These are phyloP conservation scores for Sarcomyxa edulis DNA, from an alignment of 768 basidiomycete genomes.

Conservation along the genomic window DNA sequence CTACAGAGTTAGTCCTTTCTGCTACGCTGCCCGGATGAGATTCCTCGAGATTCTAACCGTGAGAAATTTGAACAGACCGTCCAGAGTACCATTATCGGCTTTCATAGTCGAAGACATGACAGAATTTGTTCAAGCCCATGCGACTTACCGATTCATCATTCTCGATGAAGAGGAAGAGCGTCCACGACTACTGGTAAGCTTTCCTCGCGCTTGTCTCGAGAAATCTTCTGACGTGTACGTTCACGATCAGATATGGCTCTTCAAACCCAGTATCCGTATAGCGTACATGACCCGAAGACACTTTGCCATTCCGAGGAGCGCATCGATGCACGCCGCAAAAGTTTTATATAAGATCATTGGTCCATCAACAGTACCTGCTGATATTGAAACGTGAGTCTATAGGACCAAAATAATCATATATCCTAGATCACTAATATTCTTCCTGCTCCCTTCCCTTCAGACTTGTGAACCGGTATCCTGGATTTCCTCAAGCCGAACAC, in stretches of 20 bases:
- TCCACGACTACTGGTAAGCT: slow-evolving; percentile 70
- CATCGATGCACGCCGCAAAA: slow-evolving; percentile 68
- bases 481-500: slow-evolving; percentile 86
- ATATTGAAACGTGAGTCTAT: slow-evolving; percentile 50
- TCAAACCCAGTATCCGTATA: slow-evolving; percentile 83
- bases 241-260: slow-evolving; percentile 75
- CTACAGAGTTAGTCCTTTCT: slow-evolving; percentile 50
- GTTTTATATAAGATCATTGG: slow-evolving; percentile 80
- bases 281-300: slow-evolving; percentile 60
- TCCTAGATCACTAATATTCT: slow-evolving; percentile 6
- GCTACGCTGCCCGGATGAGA: slow-evolving; percentile 1
- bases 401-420: too few relatives aligned
- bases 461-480: slow-evolving; percentile 65
- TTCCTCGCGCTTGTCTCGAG: not conserved
- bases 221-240: not conserved
- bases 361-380: slow-evolving; percentile 45
- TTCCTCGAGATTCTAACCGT: not conserved
- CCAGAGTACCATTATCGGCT: slow-evolving; percentile 67
- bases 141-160: slow-evolving; percentile 87
- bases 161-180: slow-evolving; percentile 83
- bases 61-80: slow-evolving; percentile 23
- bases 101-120: slow-evolving; percentile 90
- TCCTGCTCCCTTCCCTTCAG: slow-evolving; percentile 22
- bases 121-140: slow-evolving; percentile 88
- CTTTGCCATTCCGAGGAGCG: slow-evolving; percentile 55